A percentile compares a stretch with the other conserved stretches of the same genome.
phyloP scores from a whole-genome alignment of 495 filamentous ascomycete species.

The Elaphomyces granulatus region DNA sequence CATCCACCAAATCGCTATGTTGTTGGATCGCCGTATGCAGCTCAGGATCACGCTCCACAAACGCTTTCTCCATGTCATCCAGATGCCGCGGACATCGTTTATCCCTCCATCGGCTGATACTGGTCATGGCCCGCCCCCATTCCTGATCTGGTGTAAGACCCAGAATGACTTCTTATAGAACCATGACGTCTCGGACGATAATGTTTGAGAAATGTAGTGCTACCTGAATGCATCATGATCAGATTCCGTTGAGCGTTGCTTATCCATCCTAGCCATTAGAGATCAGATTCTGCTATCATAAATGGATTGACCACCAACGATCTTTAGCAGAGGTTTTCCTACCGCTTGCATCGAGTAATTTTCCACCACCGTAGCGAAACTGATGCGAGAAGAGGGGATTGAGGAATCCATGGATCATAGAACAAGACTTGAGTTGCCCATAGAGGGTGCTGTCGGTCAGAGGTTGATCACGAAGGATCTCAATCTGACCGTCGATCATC shows the following conservation, averaged over 20 bases:
- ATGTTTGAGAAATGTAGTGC: neutral
- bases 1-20: neutral
- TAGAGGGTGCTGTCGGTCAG: conserved; percentile 3
- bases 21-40: neutral
- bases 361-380: conserved; percentile 6
- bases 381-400: conserved; percentile 6
- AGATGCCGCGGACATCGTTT: neutral
- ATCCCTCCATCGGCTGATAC: neutral
- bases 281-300: neutral
- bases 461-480: conserved; percentile 1
- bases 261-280: neutral
- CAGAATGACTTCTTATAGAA: neutral
- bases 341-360: conserved; percentile 7
- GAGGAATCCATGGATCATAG: conserved; percentile 6
- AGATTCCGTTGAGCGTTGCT: neutral
- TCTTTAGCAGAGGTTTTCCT: neutral
- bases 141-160: neutral
- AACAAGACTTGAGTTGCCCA: conserved; percentile 1
- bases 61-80: conserved; percentile 1
- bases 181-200: neutral
- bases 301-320: neutral
- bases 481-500: conserved; percentile 4
- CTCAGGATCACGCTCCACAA: neutral
- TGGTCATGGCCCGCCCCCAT: neutral
- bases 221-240: neutral